Evolutionary conservation across 1,284 basidiomycete species (phyloP).

Genomic region (Cutaneotrichosporon sp.): DNA sequence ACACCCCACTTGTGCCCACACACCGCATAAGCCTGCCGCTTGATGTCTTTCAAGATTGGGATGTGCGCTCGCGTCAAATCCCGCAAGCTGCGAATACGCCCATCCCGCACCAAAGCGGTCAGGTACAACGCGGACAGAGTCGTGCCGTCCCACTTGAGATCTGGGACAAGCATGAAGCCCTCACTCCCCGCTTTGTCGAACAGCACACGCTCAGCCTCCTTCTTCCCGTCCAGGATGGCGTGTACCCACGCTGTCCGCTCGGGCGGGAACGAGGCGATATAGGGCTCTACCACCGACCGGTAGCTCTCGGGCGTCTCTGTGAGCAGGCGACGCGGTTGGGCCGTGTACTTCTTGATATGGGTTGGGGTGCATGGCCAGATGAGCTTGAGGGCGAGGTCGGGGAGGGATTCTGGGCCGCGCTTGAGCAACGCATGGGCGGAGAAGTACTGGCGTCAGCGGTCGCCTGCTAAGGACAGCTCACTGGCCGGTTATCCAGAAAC

Average conservation of each 20-base stretch:
- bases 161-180: conserved; percentile 79
- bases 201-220: conserved; percentile 73
- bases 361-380: conserved; percentile 76
- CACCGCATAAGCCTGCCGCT: conserved; percentile 57
- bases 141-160: conserved; percentile 87
- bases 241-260: conserved; percentile 81
- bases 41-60: conserved; percentile 63
- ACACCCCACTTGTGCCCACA: conserved; percentile 68
- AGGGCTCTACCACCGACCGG: conserved; percentile 64
- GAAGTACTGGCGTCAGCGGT: conserved; percentile 38
- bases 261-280: conserved; percentile 67
- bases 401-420: conserved; percentile 15
- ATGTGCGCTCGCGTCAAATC: conserved; percentile 66
- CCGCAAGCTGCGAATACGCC: conserved; percentile 61
- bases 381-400: conserved; percentile 56
- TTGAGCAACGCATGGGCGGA: conserved; percentile 39
- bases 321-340: conserved; percentile 67
- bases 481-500: conserved; percentile 38
- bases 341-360: conserved; percentile 81
- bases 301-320: conserved; percentile 75
- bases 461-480: too few relatives aligned
- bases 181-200: conserved; percentile 57
- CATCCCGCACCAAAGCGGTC: conserved; percentile 61
- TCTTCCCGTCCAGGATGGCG: conserved; percentile 73
- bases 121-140: conserved; percentile 63